phyloP scores from a whole-genome alignment of 1,284 basidiomycete species.

The Lentinula novae-zelandiae region DNA sequence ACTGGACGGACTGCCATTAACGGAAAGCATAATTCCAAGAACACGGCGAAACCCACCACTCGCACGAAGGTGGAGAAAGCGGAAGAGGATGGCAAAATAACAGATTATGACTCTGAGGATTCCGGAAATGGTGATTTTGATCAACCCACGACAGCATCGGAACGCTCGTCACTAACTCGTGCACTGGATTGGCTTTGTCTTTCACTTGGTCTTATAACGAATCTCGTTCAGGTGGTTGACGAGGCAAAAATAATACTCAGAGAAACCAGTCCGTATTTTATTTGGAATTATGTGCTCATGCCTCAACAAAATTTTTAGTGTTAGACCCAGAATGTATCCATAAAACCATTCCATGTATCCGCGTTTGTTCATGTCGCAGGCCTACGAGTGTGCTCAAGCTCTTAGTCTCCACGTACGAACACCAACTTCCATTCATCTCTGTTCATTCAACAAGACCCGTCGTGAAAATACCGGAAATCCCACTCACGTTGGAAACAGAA shows the following conservation, averaged over 20 bases:
- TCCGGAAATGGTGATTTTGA: slow-evolving; percentile 19
- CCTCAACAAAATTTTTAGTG: not conserved
- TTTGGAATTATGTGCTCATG: not conserved
- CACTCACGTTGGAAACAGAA: slow-evolving; percentile 14
- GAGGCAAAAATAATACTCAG: slow-evolving; percentile 41
- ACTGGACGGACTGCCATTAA: not conserved
- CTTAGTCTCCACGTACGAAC: slow-evolving; percentile 40
- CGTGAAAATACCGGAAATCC: slow-evolving; percentile 10
- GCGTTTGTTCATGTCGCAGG: slow-evolving; percentile 44
- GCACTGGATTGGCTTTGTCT: slow-evolving; percentile 66
- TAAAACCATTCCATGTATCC: slow-evolving; percentile 40
- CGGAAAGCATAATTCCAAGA: not conserved
- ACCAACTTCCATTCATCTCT: slow-evolving; percentile 21
- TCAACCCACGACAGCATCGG: not conserved
- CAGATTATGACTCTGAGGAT: slow-evolving; percentile 16
- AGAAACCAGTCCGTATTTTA: slow-evolving; percentile 39
- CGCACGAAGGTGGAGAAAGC: slow-evolving; percentile 17
- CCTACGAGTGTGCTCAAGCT: slow-evolving; percentile 41
- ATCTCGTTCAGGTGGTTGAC: slow-evolving; percentile 58
- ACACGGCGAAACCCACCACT: not conserved
- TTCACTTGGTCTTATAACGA: slow-evolving; percentile 65
- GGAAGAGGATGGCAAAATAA: slow-evolving; percentile 15
- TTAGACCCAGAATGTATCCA: slow-evolving; percentile 42
- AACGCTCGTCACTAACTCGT: slow-evolving; percentile 21
- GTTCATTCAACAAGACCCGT: slow-evolving; percentile 6